Conservation (phyloP, 768 basidiomycete species). For the Suillus decipiens region DNA sequence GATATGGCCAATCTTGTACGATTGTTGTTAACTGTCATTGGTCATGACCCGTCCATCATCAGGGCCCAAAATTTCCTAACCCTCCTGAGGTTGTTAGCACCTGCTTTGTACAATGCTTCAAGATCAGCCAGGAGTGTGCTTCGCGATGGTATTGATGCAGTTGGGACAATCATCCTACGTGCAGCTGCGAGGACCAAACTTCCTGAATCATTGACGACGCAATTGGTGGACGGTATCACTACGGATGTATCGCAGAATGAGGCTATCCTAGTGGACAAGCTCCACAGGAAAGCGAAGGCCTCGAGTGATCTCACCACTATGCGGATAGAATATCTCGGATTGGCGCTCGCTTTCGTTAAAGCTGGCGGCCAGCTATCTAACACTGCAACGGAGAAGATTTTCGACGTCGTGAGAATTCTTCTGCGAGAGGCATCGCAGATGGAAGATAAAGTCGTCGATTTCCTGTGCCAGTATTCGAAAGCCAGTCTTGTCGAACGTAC, state of each 20-base stretch:
- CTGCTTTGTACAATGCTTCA: slow-evolving; percentile 59
- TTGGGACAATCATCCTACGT: slow-evolving; percentile 56
- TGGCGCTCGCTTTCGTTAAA: slow-evolving; percentile 50
- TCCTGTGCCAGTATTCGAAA: slow-evolving; percentile 55
- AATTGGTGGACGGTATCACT: slow-evolving; percentile 19
- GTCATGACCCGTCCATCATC: slow-evolving; percentile 65
- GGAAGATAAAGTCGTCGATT: slow-evolving; percentile 45
- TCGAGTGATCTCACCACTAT: slow-evolving; percentile 59
- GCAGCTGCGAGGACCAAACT: slow-evolving; percentile 44
- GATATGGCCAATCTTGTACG: slow-evolving; percentile 66
- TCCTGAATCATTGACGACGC: slow-evolving; percentile 30
- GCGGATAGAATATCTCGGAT: slow-evolving; percentile 63
- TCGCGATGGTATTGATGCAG: slow-evolving; percentile 67
- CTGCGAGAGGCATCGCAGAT: slow-evolving; percentile 52
- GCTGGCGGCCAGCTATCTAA: slow-evolving; percentile 49
- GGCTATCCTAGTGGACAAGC: slow-evolving; percentile 36
- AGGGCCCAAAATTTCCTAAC: slow-evolving; percentile 72
- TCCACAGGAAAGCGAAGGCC: slow-evolving; percentile 44
- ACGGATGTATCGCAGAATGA: slow-evolving; percentile 20
- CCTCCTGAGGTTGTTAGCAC: slow-evolving; percentile 56
- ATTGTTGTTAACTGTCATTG: slow-evolving; percentile 77
- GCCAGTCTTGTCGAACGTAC: slow-evolving; percentile 48
- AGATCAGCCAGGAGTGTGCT: slow-evolving; percentile 54
- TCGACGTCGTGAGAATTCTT: slow-evolving; percentile 58
- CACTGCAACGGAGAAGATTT: slow-evolving; percentile 42